These are phyloP conservation scores for Endocarpon pusillum DNA, from an alignment of 495 filamentous ascomycete genomes.

Conservation along the genomic window DNA sequence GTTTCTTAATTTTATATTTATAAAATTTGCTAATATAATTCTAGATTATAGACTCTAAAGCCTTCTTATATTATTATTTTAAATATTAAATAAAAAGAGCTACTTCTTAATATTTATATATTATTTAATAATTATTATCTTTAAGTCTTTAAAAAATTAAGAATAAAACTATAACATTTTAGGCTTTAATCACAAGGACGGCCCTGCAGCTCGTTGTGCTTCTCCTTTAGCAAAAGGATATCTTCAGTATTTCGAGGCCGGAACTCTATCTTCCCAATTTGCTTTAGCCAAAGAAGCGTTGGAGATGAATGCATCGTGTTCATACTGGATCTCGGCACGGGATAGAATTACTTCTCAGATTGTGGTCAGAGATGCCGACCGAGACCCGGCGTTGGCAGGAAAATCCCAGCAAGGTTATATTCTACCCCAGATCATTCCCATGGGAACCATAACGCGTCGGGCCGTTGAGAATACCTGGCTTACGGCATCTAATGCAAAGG, in stretches of 20 bases:
- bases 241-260: slow-evolving; percentile 77
- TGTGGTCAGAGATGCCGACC: slow-evolving; percentile 68
- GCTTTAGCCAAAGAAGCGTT: slow-evolving; percentile 82
- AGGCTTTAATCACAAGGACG: slow-evolving; percentile 95
- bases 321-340: slow-evolving; percentile 94
- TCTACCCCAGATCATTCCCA: slow-evolving; percentile 95
- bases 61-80: too few relatives aligned
- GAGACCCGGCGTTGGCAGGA: slow-evolving; percentile 7
- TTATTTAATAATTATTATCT: too few relatives aligned
- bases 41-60: too few relatives aligned
- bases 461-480: slow-evolving; percentile 98
- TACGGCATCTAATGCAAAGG: slow-evolving; percentile 91
- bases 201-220: slow-evolving; percentile 64
- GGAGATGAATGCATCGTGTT: slow-evolving; percentile 96
- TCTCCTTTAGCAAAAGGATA: slow-evolving; percentile 85
- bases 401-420: slow-evolving; percentile 47
- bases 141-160: too few relatives aligned
- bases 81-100: too few relatives aligned
- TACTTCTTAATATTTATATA: too few relatives aligned
- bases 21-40: too few relatives aligned
- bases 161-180: too few relatives aligned
- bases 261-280: slow-evolving; percentile 70
- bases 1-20: too few relatives aligned
- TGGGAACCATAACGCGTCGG: slow-evolving; percentile 94
- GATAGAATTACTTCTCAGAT: slow-evolving; percentile 85